Percentiles rank a stretch among this genome's conserved stretches.
These are phyloP conservation scores for Russula ochroleuca DNA, from an alignment of 768 basidiomycete species.

Conservation along the genomic window DNA sequence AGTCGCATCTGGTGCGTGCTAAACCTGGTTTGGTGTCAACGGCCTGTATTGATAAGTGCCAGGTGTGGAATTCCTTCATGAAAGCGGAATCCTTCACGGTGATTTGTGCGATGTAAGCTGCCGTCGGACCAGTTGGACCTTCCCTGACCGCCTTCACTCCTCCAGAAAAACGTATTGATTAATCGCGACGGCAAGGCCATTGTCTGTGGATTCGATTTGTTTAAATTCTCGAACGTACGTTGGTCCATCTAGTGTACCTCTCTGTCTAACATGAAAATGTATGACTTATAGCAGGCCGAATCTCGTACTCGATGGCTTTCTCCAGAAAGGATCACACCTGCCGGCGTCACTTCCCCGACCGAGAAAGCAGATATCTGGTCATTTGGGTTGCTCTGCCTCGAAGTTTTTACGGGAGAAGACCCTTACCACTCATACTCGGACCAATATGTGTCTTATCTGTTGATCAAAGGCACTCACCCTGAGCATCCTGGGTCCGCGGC, in stretches of 20 bases:
- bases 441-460: slow-evolving; percentile 3
- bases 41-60: slow-evolving; percentile 4
- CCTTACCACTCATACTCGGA: slow-evolving; percentile 7
- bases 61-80: slow-evolving; percentile 25
- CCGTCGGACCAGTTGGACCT: not conserved
- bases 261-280: not conserved
- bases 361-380: slow-evolving; percentile 19
- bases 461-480: slow-evolving; percentile 5
- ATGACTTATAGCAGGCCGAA: slow-evolving; percentile 26
- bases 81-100: slow-evolving; percentile 25
- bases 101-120: slow-evolving; percentile 29
- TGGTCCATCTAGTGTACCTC: not conserved
- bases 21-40: slow-evolving; percentile 6
- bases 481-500: slow-evolving; percentile 1
- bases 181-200: slow-evolving; percentile 38
- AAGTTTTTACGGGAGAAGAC: slow-evolving; percentile 18
- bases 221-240: slow-evolving; percentile 24
- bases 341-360: not conserved
- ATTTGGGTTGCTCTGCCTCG: slow-evolving; percentile 20
- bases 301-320: slow-evolving; percentile 19
- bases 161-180: slow-evolving; percentile 45
- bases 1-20: slow-evolving; percentile 37
- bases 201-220: slow-evolving; percentile 46
- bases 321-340: slow-evolving; percentile 14
- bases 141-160: not conserved